phyloP scores from a whole-genome alignment of 1,284 basidiomycete species.

The Apiotrichum gamsii region DNA sequence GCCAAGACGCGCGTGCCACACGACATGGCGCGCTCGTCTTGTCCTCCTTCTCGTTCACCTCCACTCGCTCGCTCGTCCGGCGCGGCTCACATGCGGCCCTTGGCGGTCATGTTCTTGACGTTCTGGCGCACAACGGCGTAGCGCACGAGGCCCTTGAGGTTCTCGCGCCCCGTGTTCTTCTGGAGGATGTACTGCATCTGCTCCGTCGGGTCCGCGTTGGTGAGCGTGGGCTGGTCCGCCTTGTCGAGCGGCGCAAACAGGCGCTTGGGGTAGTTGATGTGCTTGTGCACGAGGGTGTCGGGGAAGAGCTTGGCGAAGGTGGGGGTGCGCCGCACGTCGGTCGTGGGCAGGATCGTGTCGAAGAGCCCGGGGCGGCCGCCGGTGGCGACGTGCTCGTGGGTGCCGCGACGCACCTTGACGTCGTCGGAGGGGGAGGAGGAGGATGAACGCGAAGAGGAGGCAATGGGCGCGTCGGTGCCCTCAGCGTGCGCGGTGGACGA shows the following conservation, averaged over 20 bases:
- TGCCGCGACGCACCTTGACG: no score
- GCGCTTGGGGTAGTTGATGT: slow-evolving; percentile 34
- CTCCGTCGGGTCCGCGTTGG: slow-evolving; percentile 21
- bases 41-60: not conserved
- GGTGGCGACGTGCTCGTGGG: no score
- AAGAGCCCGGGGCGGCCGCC: not conserved
- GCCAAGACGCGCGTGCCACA: no score
- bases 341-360: not conserved
- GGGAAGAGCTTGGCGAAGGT: slow-evolving; percentile 18
- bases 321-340: slow-evolving; percentile 24
- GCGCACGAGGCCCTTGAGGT: slow-evolving; percentile 29
- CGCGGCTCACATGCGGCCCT: slow-evolving; percentile 47
- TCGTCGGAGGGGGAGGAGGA: not conserved
- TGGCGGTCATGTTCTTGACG: slow-evolving; percentile 47
- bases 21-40: no score
- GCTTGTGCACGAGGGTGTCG: slow-evolving; percentile 25
- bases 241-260: slow-evolving; percentile 15
- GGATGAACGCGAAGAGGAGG: slow-evolving; percentile 5
- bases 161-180: slow-evolving; percentile 27
- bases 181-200: slow-evolving; percentile 25
- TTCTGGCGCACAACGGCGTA: slow-evolving; percentile 33
- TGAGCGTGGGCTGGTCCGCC: slow-evolving; percentile 16
- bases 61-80: not conserved
- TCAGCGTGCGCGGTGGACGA: not conserved
- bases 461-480: not conserved